Conservation (phyloP, 305 asterid species). For the Ilex paraguariensis region DNA sequence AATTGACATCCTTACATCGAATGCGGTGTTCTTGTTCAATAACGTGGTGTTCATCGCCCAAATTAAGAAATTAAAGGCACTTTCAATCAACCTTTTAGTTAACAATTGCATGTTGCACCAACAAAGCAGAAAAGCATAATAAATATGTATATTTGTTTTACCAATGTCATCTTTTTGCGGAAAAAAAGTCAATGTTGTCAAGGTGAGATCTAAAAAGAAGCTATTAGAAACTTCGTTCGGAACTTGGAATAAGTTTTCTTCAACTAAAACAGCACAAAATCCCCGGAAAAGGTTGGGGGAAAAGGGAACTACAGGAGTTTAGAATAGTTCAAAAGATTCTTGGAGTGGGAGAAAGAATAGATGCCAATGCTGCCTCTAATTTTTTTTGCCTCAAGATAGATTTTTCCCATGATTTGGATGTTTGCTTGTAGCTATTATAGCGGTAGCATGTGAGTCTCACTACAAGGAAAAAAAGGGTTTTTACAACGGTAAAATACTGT, state of each 20-base stretch:
- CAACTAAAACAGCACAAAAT: not conserved
- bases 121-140: too few species aligned
- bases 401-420: not conserved
- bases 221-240: slow-evolving; percentile 23
- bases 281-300: not conserved
- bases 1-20: too few species aligned
- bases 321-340: not conserved
- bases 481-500: too few species aligned
- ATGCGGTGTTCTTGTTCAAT: too few species aligned
- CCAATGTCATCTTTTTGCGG: not conserved
- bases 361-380: too few species aligned
- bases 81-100: too few species aligned
- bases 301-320: not conserved
- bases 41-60: too few species aligned
- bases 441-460: not conserved
- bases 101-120: too few species aligned
- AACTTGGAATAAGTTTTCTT: not conserved
- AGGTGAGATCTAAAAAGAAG: slow-evolving; percentile 14
- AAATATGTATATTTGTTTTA: too few species aligned
- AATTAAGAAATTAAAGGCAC: too few species aligned
- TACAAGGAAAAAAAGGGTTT: too few species aligned
- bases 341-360: not conserved
- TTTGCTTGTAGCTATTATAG: not conserved
- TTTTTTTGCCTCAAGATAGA: not conserved
- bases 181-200: not conserved